Evolutionary conservation across 305 asterid genomes (phyloP).

Genomic region (Salvia sclarea): DNA sequence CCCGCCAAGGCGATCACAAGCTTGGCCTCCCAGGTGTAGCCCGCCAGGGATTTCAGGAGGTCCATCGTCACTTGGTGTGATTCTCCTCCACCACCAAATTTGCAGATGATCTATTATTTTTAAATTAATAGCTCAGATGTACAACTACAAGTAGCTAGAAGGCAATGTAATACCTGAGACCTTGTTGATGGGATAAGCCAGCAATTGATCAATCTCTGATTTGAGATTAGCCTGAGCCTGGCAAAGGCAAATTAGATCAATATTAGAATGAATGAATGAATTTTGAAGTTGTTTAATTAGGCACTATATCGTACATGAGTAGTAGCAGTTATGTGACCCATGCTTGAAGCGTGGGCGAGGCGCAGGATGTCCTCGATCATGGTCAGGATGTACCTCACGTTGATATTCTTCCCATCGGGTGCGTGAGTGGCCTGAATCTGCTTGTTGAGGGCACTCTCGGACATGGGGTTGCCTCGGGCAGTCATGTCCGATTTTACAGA

Average conservation of each 20-base stretch:
- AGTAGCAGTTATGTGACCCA: slow-evolving; percentile 4
- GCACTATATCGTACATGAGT: neutral
- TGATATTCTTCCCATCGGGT: slow-evolving; percentile 60
- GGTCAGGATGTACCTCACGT: slow-evolving; percentile 58
- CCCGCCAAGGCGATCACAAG: slow-evolving; percentile 72
- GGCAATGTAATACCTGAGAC: slow-evolving; percentile 24
- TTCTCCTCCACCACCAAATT: slow-evolving; percentile 67
- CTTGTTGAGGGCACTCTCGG: slow-evolving; percentile 53
- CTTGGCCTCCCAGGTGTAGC: slow-evolving; percentile 86
- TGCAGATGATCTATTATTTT: slow-evolving; percentile 70
- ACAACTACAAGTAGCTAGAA: too few species aligned
- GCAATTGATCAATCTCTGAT: neutral
- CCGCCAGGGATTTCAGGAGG: slow-evolving; percentile 57
- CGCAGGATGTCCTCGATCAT: slow-evolving; percentile 77
- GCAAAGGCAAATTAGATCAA: neutral
- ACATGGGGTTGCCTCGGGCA: slow-evolving; percentile 28
- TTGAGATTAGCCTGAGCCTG: slow-evolving; percentile 48
- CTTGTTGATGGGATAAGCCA: slow-evolving; percentile 16
- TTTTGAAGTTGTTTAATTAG: too few species aligned
- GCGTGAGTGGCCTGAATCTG: slow-evolving; percentile 64
- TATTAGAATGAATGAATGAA: neutral
- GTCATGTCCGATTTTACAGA: neutral
- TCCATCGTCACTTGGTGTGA: slow-evolving; percentile 64
- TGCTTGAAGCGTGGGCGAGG: slow-evolving; percentile 37
- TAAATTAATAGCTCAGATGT: too few species aligned